Evolutionary conservation across 176 grass and related monocot species (phyloP), one percentile per base, ranked within the genome.

Genomic region (Thinopyrum elongatum): DNA sequence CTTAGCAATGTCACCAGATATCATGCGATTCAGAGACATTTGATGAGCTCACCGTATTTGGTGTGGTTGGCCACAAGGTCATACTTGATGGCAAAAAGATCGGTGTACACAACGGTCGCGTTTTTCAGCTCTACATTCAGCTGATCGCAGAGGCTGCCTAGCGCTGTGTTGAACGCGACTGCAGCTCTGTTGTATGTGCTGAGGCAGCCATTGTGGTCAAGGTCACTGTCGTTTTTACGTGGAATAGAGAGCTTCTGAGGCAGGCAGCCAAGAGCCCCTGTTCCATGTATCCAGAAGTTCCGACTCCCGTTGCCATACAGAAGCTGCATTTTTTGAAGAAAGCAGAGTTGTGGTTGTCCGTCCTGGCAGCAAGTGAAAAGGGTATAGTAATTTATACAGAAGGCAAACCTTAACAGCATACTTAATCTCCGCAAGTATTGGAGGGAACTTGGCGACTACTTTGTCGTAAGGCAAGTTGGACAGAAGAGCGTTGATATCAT

Each of bases 261-360:
- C 77, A 98, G 90, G 80, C 95, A 98, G 8, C 95, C 95, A 2
- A 95, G 83, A 57, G 95, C 92, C 4, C 93, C 89, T 1, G 90
- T 93, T 30, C 88, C 94, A 7, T 95, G 91, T 63, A 98, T 69
- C 95, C 95, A 98, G 59, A 98, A 98, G 27, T 91, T 95, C 61
- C 39, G 81, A 14, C 92, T 92, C 16, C 93, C 90, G 9, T 79
- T 90, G 33, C 70, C 64, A 67, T 98, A 91, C 72, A 98, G 63
- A 79, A 76, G 38, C 95, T 98, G 90, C 38, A 86, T 33, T 66
- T 66, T 80, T 65, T 42, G 70, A 34, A 16, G 41, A 25, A 16
- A 10, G 59, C 22, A 49, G 16, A 67, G 35, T 31, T 79, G 27
- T 25, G 4, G n/a, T 76, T 28, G 10, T 42, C 21, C 21, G 26